A percentile compares a stretch with the other conserved stretches of the same genome.
Conservation (phyloP, 257 asterid species). For the Nicotiana obtusifolia region DNA sequence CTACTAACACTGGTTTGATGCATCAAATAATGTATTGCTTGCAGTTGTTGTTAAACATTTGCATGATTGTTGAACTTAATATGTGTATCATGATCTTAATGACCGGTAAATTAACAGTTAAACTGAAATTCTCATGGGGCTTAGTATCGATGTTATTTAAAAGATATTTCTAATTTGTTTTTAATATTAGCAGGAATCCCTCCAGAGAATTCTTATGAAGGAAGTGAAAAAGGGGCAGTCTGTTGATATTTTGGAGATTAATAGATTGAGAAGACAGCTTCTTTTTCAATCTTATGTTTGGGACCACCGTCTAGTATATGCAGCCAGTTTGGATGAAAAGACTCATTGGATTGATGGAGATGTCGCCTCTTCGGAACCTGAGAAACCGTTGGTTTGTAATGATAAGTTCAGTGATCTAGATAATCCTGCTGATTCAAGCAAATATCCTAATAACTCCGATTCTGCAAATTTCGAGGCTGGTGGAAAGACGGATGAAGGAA, state of each 20-base stretch:
- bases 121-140: not conserved
- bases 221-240: slow-evolving; percentile 62
- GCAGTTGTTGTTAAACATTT: not conserved
- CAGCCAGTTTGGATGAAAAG: slow-evolving; percentile 43
- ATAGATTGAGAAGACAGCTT: slow-evolving; percentile 66
- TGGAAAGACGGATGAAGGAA: slow-evolving; percentile 27
- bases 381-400: slow-evolving; percentile 26
- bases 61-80: not conserved
- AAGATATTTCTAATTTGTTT: slow-evolving; percentile 17
- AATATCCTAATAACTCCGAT: slow-evolving; percentile 18
- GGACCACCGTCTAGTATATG: slow-evolving; percentile 75
- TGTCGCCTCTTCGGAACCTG: slow-evolving; percentile 28
- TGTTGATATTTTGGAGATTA: slow-evolving; percentile 76
- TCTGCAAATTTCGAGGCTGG: slow-evolving; percentile 30
- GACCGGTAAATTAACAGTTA: not conserved
- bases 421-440: slow-evolving; percentile 22
- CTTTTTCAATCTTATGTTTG: slow-evolving; percentile 76
- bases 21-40: not conserved
- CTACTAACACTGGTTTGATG: not conserved
- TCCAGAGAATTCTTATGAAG: slow-evolving; percentile 46
- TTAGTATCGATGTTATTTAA: not conserved
- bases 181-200: slow-evolving; percentile 49
- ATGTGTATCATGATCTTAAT: not conserved
- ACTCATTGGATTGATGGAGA: slow-evolving; percentile 26
- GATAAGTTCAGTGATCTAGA: slow-evolving; percentile 29